Percentiles rank a stretch among this genome's conserved stretches.
Conservation (phyloP, 495 filamentous ascomycete genomes). For the Ascodesmis nigricans region DNA sequence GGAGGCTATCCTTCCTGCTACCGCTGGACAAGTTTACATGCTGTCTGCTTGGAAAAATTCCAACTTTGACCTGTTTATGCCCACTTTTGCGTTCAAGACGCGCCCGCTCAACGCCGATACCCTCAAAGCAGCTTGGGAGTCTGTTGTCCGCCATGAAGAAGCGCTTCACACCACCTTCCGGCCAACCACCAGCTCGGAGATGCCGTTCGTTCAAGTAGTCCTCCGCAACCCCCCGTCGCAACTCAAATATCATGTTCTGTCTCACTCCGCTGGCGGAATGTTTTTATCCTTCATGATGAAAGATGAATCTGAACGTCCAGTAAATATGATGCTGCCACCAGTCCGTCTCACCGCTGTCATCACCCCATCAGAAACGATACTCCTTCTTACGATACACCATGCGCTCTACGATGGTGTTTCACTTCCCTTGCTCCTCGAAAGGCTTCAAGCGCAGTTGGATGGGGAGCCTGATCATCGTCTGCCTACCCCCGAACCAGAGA, state of each 20-base stretch:
- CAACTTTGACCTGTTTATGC: constrained; percentile 35
- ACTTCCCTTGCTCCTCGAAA: constrained; percentile 28
- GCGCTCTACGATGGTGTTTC: constrained; percentile 39
- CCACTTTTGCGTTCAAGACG: constrained; percentile 35
- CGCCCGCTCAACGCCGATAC: constrained; percentile 19
- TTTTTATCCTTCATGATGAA: constrained; percentile 9
- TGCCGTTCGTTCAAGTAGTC: constrained; percentile 34
- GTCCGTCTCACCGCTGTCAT: constrained; percentile 18
- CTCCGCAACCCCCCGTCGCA: constrained; percentile 17
- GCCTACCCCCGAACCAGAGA: constrained; percentile 5
- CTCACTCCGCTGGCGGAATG: constrained; percentile 2
- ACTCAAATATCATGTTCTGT: constrained; percentile 12
- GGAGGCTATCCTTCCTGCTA: constrained; percentile 38
- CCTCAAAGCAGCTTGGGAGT: constrained; percentile 33
- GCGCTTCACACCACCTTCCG: constrained; percentile 43
- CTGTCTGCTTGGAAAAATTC: constrained; percentile 46
- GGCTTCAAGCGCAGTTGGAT: constrained; percentile 26
- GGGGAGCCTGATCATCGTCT: constrained; percentile 5
- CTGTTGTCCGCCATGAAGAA: constrained; percentile 29
- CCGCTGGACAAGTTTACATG: constrained; percentile 50
- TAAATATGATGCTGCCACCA: constrained; percentile 13
- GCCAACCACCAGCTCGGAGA: constrained; percentile 24
- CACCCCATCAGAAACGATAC: constrained; percentile 10
- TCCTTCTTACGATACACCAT: constrained; percentile 36
- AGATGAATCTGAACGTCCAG: constrained; percentile 9